Base-by-base conservation (phyloP, 768 basidiomycete species). In the Kwoniella pini region DNA sequence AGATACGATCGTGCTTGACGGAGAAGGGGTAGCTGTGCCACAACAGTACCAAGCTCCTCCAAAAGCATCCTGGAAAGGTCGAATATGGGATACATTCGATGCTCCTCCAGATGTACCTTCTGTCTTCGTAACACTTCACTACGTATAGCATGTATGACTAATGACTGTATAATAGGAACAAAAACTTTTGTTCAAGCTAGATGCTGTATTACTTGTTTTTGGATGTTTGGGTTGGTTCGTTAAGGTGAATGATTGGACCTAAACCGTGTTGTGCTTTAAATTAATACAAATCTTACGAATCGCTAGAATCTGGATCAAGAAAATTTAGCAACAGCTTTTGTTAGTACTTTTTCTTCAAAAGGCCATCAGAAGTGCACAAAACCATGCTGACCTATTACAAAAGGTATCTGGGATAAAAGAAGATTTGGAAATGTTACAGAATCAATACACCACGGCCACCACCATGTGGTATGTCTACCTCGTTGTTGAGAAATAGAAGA, bases 81-180 rank as follows among this genome's bases (percentile, higher is more conserved):
- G 57, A 17, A 55, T 74, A 13, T 74, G 72, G 72, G 70, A 74
- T 43, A 74, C 72, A 1, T 65, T 62, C 12, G 72, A 74, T 44
- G 46, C 69, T 12, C 57, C 54, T 13, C 56, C 56, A 7, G 44
- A 45, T 10, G 44, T 45, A 22, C n/a, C n/a, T n/a, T n/a, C n/a
- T n/a, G n/a, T n/a, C n/a, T n/a, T n/a, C n/a, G n/a, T n/a, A n/a
- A n/a, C n/a, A n/a, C n/a, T n/a, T n/a, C n/a, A n/a, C n/a, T n/a
- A n/a, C n/a, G n/a, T n/a, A n/a, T n/a, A n/a, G n/a, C n/a, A n/a
- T n/a, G n/a, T n/a, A n/a, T n/a, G n/a, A n/a, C n/a, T n/a, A n/a
- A n/a, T n/a, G n/a, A n/a, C n/a, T n/a, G n/a, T n/a, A n/a, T n/a
- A n/a, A n/a, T n/a, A 63, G 17, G 72, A 74, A 53, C 46, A 70